Evolutionary conservation across 1,284 basidiomycete species (phyloP), one percentile per base, ranked within the genome.

Genomic region (Meripilus lineatus): DNA sequence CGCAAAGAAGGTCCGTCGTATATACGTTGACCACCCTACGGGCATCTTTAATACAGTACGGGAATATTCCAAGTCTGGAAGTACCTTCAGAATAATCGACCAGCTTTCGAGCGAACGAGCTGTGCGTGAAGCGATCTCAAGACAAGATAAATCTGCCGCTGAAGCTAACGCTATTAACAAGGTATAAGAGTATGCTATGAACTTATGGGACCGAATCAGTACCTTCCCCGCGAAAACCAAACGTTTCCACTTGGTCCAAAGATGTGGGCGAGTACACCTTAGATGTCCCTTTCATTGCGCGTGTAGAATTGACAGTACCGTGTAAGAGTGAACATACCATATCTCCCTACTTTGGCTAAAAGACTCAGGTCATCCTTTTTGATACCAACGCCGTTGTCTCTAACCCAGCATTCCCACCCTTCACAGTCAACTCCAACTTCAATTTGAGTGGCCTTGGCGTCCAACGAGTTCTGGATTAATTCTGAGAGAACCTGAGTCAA

Each of bases 221-320:
- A 89, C 91, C 91, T 84, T 94, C 92, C 25, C 92, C 92, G 48
- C 90, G 79, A 65, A 90, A 93, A 0, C 92, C 92, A 66, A 92
- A 92, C 2, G 81, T 84, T 7, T 72, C 71, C n/a, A 74, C 56
- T 2, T 71, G 60, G 45, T 73, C 72, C 37, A 82, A 57, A 1
- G 74, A 72, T 35, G 69, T 63, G 23, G 66, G 57, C 1, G 64
- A 62, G 57, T 84, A 81, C n/a, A 72, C 69, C 60, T 91, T 91
- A 2, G 87, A 89, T 3, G 84, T 84, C 47, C 71, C 88, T 85
- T 22, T n/a, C n/a, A n/a, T n/a, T n/a, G n/a, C n/a, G n/a, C n/a
- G 15, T 5, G 34, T 18, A 18, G 8, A 10, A 35, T 18, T 5
- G 26, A 8, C 22, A 7, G 20, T 26, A n/a, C n/a, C n/a, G n/a